These are phyloP conservation scores for Gymnopilus junonius DNA, from an alignment of 768 basidiomycete genomes.

Conservation along the genomic window DNA sequence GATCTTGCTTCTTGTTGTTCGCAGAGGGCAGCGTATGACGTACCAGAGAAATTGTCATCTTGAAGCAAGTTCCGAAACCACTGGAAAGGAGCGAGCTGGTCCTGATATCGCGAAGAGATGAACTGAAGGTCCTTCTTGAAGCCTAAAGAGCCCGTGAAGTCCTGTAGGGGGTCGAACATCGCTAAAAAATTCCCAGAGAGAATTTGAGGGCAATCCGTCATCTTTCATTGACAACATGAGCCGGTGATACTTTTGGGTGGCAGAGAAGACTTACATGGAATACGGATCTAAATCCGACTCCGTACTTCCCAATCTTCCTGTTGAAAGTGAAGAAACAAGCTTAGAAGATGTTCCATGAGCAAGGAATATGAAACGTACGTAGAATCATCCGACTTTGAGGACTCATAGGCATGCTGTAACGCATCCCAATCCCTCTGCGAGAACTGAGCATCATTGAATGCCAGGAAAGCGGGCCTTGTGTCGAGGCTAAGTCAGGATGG, in stretches of 20 bases:
- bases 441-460: constrained; percentile 50
- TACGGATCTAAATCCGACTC: constrained; percentile 53
- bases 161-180: constrained; percentile 47
- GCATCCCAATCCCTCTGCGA: constrained; percentile 47
- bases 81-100: constrained; percentile 37
- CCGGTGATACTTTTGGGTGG: background rate
- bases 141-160: constrained; percentile 34
- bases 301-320: constrained; percentile 59
- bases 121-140: constrained; percentile 31
- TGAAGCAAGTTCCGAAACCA: constrained; percentile 26
- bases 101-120: constrained; percentile 23
- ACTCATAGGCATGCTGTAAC: constrained; percentile 44
- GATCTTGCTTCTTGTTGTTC: constrained; percentile 35
- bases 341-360: background rate
- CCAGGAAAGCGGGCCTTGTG: constrained; percentile 52
- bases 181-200: constrained; percentile 43
- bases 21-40: constrained; percentile 54
- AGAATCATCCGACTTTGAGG: constrained; percentile 49
- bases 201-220: constrained; percentile 55
- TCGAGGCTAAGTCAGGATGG: constrained; percentile 27
- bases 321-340: background rate
- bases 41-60: constrained; percentile 35
- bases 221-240: constrained; percentile 26
- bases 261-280: constrained; percentile 44
- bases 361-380: constrained; percentile 32